Percentiles rank a stretch among this genome's conserved stretches.
Conservation (phyloP, 1,284 basidiomycete genomes). For the Omphalotus olearius region DNA sequence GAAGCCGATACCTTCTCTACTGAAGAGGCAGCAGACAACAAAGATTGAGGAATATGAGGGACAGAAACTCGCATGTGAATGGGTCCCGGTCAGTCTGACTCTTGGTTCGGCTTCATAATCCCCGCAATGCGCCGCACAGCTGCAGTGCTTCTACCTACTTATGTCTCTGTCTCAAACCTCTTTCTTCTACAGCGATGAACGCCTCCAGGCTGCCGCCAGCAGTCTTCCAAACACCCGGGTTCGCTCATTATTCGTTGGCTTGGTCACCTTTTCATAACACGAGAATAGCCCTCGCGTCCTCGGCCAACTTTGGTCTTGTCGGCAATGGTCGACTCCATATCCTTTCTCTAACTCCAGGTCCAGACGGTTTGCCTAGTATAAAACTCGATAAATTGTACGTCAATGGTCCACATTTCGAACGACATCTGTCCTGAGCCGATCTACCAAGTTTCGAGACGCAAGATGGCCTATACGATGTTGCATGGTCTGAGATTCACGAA, state of each 20-base stretch:
- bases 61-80: conserved; percentile 77
- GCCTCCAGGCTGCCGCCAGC: conserved; percentile 35
- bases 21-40: conserved; percentile 39
- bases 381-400: conserved; percentile 68
- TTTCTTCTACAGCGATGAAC: conserved; percentile 34
- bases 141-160: neutral
- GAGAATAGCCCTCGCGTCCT: conserved; percentile 81
- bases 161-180: conserved; percentile 16
- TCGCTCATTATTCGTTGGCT: conserved; percentile 83
- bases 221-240: conserved; percentile 70
- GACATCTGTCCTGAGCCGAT: conserved; percentile 13
- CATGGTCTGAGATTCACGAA: conserved; percentile 93
- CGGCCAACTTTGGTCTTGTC: conserved; percentile 93
- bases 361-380: conserved; percentile 39
- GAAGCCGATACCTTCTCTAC: conserved; percentile 40
- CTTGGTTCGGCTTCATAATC: conserved; percentile 1
- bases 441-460: conserved; percentile 83
- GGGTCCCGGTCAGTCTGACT: neutral
- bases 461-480: conserved; percentile 89
- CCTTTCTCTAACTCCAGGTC: conserved; percentile 47
- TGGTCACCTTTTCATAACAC: conserved; percentile 92
- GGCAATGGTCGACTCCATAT: conserved; percentile 89
- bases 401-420: neutral
- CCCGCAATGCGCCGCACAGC: too few relatives aligned
- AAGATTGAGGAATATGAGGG: conserved; percentile 65